Evolutionary conservation across 257 asterid species (phyloP).

Genomic region (Plantago elongata): DNA sequence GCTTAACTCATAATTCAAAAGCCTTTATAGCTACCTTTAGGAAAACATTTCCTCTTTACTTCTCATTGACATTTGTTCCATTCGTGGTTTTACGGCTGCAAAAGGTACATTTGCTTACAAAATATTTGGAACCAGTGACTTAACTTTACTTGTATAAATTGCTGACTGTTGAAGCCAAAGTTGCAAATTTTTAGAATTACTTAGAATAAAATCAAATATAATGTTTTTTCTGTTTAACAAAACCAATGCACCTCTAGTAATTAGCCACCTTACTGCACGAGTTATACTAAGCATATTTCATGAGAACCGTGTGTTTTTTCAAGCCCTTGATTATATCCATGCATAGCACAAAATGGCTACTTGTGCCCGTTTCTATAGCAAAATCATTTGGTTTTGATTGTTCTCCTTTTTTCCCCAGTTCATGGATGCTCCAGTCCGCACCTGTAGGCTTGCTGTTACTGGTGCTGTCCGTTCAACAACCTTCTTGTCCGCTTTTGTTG

Average conservation of each 20-base stretch:
- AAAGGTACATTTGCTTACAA: conserved; percentile 54
- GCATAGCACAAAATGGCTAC: no score
- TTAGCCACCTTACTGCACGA: no score
- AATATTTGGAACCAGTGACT: conserved; percentile 4
- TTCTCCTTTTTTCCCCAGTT: conserved; percentile 43
- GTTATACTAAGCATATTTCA: no score
- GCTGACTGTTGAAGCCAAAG: neutral
- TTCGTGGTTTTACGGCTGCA: conserved; percentile 89
- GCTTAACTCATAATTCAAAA: conserved; percentile 75
- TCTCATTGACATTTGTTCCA: conserved; percentile 96
- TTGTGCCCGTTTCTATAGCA: neutral
- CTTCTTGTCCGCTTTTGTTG: conserved; percentile 94
- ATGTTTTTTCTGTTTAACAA: no score
- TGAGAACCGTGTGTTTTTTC: no score
- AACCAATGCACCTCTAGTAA: no score
- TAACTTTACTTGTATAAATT: conserved; percentile 2
- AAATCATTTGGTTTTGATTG: neutral
- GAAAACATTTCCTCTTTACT: conserved; percentile 94
- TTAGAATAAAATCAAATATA: neutral
- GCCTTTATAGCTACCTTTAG: conserved; percentile 80
- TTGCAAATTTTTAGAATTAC: conserved; percentile 3
- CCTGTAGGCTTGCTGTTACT: conserved; percentile 82
- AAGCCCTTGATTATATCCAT: no score
- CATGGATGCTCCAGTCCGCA: conserved; percentile 85
- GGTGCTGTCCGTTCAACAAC: conserved; percentile 93